These are phyloP conservation scores for Lasiodiplodia gonubiensis DNA, from an alignment of 2,329 filamentous ascomycete species.

Conservation along the genomic window DNA sequence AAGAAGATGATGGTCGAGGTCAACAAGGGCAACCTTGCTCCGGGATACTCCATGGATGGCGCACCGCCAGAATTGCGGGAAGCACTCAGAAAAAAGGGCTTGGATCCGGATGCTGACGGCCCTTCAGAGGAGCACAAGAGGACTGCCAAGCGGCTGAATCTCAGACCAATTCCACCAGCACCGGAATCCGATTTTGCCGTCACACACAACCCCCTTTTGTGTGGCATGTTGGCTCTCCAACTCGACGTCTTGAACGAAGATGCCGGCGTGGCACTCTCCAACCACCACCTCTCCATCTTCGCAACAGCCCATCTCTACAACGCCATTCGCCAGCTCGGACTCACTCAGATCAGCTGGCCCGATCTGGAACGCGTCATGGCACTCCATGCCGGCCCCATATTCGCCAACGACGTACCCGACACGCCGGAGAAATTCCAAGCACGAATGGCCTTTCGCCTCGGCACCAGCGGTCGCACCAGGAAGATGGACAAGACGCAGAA, in stretches of 20 bases:
- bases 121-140: background rate
- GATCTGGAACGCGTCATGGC: background rate
- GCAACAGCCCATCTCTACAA: constrained; percentile 5
- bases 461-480: background rate
- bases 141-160: background rate
- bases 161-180: background rate
- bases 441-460: constrained; percentile 11
- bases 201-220: constrained; percentile 1
- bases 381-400: constrained; percentile 3
- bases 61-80: background rate
- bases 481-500: background rate
- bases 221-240: background rate
- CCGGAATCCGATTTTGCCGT: background rate
- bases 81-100: background rate
- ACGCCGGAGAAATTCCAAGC: background rate
- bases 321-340: background rate
- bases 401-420: constrained; percentile 4
- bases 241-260: background rate
- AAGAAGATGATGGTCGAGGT: background rate
- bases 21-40: background rate
- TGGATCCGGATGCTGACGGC: background rate
- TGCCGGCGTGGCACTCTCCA: background rate
- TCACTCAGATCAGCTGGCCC: background rate
- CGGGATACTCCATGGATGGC: background rate
- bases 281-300: constrained; percentile 11